Base-by-base conservation (phyloP, 2,329 filamentous ascomycete genomes). In the Trichothecium roseum region DNA sequence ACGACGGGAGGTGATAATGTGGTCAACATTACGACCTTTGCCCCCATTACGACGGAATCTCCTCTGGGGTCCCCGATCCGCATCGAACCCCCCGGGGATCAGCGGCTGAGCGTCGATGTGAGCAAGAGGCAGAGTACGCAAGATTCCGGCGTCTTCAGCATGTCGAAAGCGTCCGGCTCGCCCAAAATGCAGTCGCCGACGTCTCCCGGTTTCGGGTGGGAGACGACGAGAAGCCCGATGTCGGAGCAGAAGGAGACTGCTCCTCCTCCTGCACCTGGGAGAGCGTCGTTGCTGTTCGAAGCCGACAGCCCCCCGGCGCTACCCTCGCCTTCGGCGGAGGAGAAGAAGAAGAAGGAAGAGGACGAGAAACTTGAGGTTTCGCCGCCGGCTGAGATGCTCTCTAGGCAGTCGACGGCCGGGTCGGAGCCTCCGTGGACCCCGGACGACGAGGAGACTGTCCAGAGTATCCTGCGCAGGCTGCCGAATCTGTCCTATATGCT, bases 401-500 rank as follows among this genome's bases (percentile, higher is more conserved):
- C 18, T 10, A 31, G 15, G 29, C 15, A 31, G 18, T 31, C 29
- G 14, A 16, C 29, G 20, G 20, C 20, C 20, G 20, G 20, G 10
- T 31, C 29, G 12, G 5, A 8, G 9, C 5, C 15, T 17, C n/a
- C n/a, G n/a, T 17, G 26, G 13, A 32, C 35, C 4, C 16, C 18
- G 8, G 28, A 37, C 8, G 43, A 54, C 24, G 52, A 60, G 14
- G 55, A 59, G 12, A 47, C 52, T 14, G 43, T 55, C 13, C 49
- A 49, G 12, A 45, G 42, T 22, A 57, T 66, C 34, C 40, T 67
- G 24, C 47, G 47, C 32, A 51, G 49, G 34, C 47, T 67, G 15
- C 64, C 64, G 3, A 60, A 67, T 46, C 46, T 67, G 28, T 62
- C 64, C 15, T 67, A 67, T 37, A 67, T 67, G 64, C 43, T 67